phyloP scores from a whole-genome alignment of 768 basidiomycete species.

The Termitomyces eurrhizus region DNA sequence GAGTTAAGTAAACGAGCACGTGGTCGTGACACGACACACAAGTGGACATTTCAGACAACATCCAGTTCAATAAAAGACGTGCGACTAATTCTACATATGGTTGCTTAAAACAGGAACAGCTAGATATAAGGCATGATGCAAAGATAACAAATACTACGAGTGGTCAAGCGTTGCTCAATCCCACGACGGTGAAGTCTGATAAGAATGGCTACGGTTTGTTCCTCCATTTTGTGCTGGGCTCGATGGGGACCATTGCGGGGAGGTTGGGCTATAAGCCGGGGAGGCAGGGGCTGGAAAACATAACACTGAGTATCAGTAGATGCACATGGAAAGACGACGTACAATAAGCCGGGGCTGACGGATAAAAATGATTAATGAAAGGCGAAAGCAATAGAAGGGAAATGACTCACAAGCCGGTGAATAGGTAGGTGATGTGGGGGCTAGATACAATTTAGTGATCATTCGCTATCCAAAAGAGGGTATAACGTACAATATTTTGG shows the following conservation, averaged over 20 bases:
- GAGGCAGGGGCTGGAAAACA: conserved; percentile 65
- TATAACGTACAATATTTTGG: conserved; percentile 83
- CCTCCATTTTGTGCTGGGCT: conserved; percentile 66
- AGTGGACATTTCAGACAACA: not conserved
- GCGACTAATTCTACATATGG: conserved; percentile 27
- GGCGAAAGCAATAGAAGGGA: not conserved
- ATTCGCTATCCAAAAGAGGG: not conserved
- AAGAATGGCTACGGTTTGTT: conserved; percentile 36
- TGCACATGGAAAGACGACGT: conserved; percentile 24
- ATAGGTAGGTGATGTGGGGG: conserved; percentile 84
- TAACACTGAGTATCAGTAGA: conserved; percentile 14
- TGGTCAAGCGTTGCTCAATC: conserved; percentile 28
- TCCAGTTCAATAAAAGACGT: conserved; percentile 24
- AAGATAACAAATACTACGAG: conserved; percentile 16
- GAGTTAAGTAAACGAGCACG: not conserved
- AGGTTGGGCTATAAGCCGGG: conserved; percentile 83
- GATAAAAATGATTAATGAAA: conserved; percentile 2
- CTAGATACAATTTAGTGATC: conserved; percentile 32
- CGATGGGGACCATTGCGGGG: conserved; percentile 79
- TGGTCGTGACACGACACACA: not conserved
- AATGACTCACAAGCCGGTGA: conserved; percentile 75
- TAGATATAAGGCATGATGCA: conserved; percentile 25
- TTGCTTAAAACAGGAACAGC: conserved; percentile 19
- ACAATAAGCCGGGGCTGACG: conserved; percentile 80
- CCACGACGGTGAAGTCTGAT: conserved; percentile 51